phyloP scores from a whole-genome alignment of 352 stramenopile species.

The Globisporangium middletonii region DNA sequence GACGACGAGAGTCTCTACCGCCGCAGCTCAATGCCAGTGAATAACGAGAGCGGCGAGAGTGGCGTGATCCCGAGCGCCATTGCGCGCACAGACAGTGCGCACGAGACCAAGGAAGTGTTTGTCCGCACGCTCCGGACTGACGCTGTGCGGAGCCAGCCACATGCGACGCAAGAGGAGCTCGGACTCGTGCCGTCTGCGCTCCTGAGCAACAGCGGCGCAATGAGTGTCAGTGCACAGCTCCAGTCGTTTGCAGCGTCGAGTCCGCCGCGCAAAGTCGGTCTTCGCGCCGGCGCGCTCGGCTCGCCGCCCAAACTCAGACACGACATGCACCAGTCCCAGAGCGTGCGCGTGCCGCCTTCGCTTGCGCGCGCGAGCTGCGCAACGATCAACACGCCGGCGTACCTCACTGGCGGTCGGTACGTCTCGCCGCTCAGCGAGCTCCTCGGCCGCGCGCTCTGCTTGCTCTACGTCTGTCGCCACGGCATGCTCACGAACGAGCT shows the following conservation, averaged over 20 bases:
- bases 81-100: conserved; percentile 28
- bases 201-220: no score
- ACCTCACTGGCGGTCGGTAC: conserved; percentile 55
- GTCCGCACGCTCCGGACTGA: conserved; percentile 20
- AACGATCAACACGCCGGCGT: conserved; percentile 25
- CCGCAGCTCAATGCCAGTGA: conserved; percentile 1
- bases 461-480: conserved; percentile 88
- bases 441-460: conserved; percentile 67
- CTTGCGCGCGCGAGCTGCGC: neutral
- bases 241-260: neutral
- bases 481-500: conserved; percentile 87
- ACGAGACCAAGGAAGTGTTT: conserved; percentile 59
- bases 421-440: conserved; percentile 58
- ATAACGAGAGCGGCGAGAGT: conserved; percentile 6
- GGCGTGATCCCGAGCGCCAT: conserved; percentile 11
- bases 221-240: neutral
- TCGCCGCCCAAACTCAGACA: neutral
- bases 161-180: neutral
- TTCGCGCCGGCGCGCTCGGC: neutral
- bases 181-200: no score
- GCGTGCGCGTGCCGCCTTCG: neutral
- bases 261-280: neutral
- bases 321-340: neutral
- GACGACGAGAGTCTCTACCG: conserved; percentile 5
- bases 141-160: neutral